These are phyloP conservation scores for Annulohypoxylon maeteangense DNA, from an alignment of 495 filamentous ascomycete genomes.

Conservation along the genomic window DNA sequence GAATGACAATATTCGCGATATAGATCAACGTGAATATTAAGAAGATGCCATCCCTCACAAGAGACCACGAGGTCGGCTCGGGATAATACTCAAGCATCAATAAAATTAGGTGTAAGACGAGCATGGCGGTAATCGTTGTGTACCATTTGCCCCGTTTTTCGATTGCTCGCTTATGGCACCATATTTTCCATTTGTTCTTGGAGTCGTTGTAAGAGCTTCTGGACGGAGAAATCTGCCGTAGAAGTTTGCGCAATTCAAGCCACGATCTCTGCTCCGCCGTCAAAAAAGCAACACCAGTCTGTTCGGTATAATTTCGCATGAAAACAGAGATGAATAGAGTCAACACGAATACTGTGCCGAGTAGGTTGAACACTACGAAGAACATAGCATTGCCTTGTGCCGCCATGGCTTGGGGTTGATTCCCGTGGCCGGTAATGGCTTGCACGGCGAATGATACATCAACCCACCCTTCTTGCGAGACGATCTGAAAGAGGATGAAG, in stretches of 20 bases:
- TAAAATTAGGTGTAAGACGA: conserved; percentile 84
- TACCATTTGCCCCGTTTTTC: conserved; percentile 97
- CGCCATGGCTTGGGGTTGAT: conserved; percentile 73
- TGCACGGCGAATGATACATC: conserved; percentile 88
- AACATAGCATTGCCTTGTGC: conserved; percentile 89
- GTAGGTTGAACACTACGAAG: conserved; percentile 95
- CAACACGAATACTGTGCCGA: conserved; percentile 96
- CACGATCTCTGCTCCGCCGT: conserved; percentile 97
- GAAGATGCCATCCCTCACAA: conserved; percentile 78
- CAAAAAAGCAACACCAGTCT: conserved; percentile 95
- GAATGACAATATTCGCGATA: conserved; percentile 83
- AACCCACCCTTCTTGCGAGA: conserved; percentile 97
- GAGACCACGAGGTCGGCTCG: conserved; percentile 72
- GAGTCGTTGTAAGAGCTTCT: conserved; percentile 82
- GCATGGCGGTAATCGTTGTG: conserved; percentile 75
- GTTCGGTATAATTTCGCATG: conserved; percentile 99
- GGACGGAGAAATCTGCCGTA: conserved; percentile 92
- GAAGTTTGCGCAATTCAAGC: conserved; percentile 92
- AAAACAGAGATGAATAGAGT: conserved; percentile 99
- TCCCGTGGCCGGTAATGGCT: conserved; percentile 78
- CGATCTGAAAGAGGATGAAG: conserved; percentile 98
- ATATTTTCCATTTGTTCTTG: conserved; percentile 80
- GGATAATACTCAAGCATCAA: conserved; percentile 88
- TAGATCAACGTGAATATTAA: conserved; percentile 87
- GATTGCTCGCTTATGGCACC: conserved; percentile 94